Conservation (phyloP, 1,139 yeast genomes). For the Geotrichum aggregatum region DNA sequence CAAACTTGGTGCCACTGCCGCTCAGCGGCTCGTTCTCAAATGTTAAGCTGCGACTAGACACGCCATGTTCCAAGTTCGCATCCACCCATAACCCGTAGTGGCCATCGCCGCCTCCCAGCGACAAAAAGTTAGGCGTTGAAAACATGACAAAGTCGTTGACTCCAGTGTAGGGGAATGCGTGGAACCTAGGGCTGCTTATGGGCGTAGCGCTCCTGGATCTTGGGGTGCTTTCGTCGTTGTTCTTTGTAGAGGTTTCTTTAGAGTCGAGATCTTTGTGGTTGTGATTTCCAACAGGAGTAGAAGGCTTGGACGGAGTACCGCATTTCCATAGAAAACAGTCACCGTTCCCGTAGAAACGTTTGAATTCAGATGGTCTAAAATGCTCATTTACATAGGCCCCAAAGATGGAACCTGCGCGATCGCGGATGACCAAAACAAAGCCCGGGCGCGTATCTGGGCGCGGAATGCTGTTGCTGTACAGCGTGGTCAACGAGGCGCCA, state of each 20-base stretch:
- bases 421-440: conserved; percentile 65
- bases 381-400: conserved; percentile 82
- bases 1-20: conserved; percentile 56
- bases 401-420: conserved; percentile 58
- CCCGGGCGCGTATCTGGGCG: conserved; percentile 51
- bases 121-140: conserved; percentile 71
- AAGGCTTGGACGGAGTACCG: not conserved
- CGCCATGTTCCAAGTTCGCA: conserved; percentile 67
- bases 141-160: conserved; percentile 79
- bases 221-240: conserved; percentile 9
- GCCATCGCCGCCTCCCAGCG: conserved; percentile 91
- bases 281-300: not conserved
- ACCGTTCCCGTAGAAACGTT: conserved; percentile 83
- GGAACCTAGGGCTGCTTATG: conserved; percentile 43
- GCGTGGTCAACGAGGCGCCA: conserved; percentile 79
- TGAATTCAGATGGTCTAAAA: conserved; percentile 54
- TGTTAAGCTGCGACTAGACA: conserved; percentile 72
- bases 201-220: conserved; percentile 20
- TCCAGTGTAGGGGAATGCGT: conserved; percentile 87
- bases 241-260: too few relatives aligned
- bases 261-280: too few relatives aligned
- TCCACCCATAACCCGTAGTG: conserved; percentile 91
- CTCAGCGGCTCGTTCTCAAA: conserved; percentile 85
- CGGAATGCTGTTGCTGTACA: conserved; percentile 48
- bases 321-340: conserved; percentile 88